Percentiles rank a stretch among this genome's conserved stretches.
Evolutionary conservation across 2,329 filamentous ascomycete species (phyloP).

Genomic region (Neonectria ditissima): DNA sequence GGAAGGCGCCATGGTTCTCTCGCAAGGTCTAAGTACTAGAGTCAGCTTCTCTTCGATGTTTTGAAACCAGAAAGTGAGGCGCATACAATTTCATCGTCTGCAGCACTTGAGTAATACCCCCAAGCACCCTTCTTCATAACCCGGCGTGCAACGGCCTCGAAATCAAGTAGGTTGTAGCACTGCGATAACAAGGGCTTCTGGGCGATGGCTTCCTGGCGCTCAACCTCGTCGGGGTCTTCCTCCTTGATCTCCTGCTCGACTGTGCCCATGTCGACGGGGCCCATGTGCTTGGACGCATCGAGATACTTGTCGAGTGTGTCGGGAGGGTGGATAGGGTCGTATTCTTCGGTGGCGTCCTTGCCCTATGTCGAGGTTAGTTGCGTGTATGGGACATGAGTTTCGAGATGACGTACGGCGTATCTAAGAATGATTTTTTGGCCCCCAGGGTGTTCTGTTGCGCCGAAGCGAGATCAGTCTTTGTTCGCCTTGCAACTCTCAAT

Average conservation of each 20-base stretch:
- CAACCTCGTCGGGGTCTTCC: conserved; percentile 69
- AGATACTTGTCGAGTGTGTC: conserved; percentile 91
- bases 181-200: conserved; percentile 84
- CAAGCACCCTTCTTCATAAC: conserved; percentile 97
- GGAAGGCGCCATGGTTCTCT: conserved; percentile 95
- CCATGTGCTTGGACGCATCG: conserved; percentile 85
- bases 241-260: conserved; percentile 79
- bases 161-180: conserved; percentile 95
- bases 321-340: conserved; percentile 87
- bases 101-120: conserved; percentile 97
- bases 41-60: conserved; percentile 10
- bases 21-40: conserved; percentile 76
- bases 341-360: conserved; percentile 93
- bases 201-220: conserved; percentile 78
- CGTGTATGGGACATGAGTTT: not conserved
- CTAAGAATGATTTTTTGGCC: conserved; percentile 95
- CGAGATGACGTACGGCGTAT: conserved; percentile 72
- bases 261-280: conserved; percentile 88
- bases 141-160: conserved; percentile 89
- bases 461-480: conserved; percentile 12
- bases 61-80: not conserved
- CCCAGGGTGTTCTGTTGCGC: conserved; percentile 79
- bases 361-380: conserved; percentile 59
- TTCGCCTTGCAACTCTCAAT: not conserved
- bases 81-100: conserved; percentile 63